Evolutionary conservation across 164 flowering plant genomes (phyloP).

Genomic region (Amborella trichopoda): DNA sequence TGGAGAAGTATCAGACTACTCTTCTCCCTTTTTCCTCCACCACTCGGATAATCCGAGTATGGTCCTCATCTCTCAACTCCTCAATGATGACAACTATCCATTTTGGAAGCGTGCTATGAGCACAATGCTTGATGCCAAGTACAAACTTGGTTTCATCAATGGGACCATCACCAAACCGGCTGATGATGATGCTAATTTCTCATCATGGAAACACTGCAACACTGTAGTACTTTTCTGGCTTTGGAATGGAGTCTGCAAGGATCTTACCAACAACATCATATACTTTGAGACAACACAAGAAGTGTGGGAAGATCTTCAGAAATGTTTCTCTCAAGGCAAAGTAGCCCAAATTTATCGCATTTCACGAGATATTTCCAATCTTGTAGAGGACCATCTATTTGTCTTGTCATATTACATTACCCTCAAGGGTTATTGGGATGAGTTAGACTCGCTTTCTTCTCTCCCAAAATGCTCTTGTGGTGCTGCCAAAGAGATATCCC

Average conservation of each 20-base stretch:
- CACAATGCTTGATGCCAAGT: background rate
- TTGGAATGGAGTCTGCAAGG: background rate
- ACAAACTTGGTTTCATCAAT: background rate
- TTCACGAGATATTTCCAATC: background rate
- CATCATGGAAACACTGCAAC: background rate
- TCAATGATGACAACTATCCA: background rate
- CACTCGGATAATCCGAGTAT: background rate
- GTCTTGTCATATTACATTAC: background rate
- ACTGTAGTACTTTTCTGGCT: background rate
- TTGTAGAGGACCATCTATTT: background rate
- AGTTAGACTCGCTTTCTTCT: background rate
- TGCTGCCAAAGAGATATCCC: background rate
- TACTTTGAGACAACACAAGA: background rate
- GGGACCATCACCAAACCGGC: background rate
- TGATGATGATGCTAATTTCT: background rate
- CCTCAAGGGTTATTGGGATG: background rate
- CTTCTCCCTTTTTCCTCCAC: background rate
- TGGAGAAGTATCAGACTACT: no score
- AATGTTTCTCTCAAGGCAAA: background rate
- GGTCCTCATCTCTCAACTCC: background rate
- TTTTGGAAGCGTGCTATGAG: background rate
- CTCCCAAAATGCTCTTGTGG: background rate
- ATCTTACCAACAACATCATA: background rate
- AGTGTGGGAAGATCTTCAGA: background rate
- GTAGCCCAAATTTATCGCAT: conserved; percentile 1